phyloP scores from a whole-genome alignment of 805 yeast species.

The Yamadazyma endophytica region DNA sequence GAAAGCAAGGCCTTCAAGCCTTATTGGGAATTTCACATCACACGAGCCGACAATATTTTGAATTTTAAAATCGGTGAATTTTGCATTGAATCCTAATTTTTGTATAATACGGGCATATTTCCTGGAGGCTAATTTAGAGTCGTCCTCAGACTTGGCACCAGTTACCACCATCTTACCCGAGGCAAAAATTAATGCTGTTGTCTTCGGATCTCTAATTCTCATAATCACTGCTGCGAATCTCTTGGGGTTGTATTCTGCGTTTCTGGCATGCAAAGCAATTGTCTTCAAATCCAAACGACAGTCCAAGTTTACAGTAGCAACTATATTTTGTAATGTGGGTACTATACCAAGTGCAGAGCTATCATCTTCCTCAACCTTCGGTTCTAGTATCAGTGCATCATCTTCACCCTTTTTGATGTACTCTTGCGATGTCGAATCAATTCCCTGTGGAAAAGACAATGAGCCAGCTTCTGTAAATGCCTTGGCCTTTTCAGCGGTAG shows the following conservation, averaged over 20 bases:
- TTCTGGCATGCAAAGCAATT: constrained; percentile 96
- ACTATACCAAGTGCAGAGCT: constrained; percentile 91
- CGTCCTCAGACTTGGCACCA: constrained; percentile 98
- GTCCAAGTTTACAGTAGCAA: constrained; percentile 95
- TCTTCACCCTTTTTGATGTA: constrained; percentile 11
- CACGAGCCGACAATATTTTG: constrained; percentile 98
- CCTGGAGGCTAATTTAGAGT: constrained; percentile 95
- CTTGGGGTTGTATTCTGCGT: constrained; percentile 97
- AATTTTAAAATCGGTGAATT: constrained; percentile 95
- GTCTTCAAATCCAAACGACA: constrained; percentile 95
- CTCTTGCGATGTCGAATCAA: constrained; percentile 17
- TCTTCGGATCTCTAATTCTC: constrained; percentile 98
- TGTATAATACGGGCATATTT: constrained; percentile 98
- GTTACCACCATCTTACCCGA: constrained; percentile 99
- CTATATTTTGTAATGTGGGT: constrained; percentile 92
- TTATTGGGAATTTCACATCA: constrained; percentile 96
- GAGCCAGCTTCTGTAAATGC: constrained; percentile 67
- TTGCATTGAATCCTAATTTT: constrained; percentile 95
- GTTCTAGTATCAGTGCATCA: constrained; percentile 27
- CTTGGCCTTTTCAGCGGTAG: constrained; percentile 73
- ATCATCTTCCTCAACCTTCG: constrained; percentile 49
- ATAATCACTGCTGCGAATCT: constrained; percentile 99
- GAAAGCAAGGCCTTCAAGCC: constrained; percentile 95
- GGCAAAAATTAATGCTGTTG: constrained; percentile 96
- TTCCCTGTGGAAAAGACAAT: constrained; percentile 57